Evolutionary conservation across 371 early-diverging fungal species (phyloP).

Genomic region (Capillidium rhysosporum): DNA sequence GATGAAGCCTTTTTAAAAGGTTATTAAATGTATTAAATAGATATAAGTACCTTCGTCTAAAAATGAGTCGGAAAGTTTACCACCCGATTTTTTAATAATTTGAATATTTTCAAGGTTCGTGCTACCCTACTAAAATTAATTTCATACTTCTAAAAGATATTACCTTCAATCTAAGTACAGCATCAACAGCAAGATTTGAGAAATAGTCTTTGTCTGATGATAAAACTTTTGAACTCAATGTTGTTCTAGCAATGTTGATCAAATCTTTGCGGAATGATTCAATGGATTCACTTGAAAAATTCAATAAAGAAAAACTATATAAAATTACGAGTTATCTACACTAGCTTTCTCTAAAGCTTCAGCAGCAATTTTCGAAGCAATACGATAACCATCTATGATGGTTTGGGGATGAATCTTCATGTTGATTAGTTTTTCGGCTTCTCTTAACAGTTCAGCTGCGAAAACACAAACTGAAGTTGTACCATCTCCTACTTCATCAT

Average conservation of each 20-base stretch:
- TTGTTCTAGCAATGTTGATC: constrained; percentile 96
- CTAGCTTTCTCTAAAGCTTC: constrained; percentile 71
- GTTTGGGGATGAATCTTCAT: constrained; percentile 97
- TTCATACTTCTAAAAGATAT: constrained; percentile 1
- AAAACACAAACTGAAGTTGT: constrained; percentile 98
- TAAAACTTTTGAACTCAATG: constrained; percentile 94
- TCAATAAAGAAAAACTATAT: background rate
- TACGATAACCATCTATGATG: constrained; percentile 92
- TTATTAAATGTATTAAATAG: background rate
- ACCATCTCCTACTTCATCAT: constrained; percentile 99
- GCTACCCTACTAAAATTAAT: constrained; percentile 33
- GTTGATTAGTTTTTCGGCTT: constrained; percentile 85
- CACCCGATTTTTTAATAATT: constrained; percentile 97
- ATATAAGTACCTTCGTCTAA: constrained; percentile 63
- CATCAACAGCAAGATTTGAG: constrained; percentile 91
- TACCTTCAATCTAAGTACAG: constrained; percentile 77
- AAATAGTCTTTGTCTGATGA: constrained; percentile 95
- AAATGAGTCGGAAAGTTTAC: constrained; percentile 92
- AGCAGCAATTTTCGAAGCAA: constrained; percentile 76
- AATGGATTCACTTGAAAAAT: constrained; percentile 20
- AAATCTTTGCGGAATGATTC: constrained; percentile 67
- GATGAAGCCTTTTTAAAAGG: constrained; percentile 50
- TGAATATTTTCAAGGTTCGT: constrained; percentile 97
- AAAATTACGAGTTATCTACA: constrained; percentile 40
- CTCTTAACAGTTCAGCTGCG: constrained; percentile 90